A percentile compares a stretch with the other conserved stretches of the same genome.
phyloP scores from a whole-genome alignment of 192 early-diverging fungal species.

The Backusella parvicylindrica region DNA sequence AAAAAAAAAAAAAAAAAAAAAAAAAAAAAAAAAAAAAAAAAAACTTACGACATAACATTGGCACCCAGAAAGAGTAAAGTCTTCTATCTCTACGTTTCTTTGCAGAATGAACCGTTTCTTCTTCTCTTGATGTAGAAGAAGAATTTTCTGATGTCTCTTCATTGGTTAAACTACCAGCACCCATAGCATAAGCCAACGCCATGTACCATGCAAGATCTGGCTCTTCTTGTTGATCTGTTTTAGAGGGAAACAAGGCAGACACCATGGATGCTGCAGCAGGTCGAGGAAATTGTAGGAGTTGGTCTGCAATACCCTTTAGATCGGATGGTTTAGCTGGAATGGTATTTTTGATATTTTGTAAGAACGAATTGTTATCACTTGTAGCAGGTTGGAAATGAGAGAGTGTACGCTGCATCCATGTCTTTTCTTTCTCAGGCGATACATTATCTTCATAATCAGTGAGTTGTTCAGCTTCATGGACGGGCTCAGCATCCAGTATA shows the following conservation, averaged over 20 bases:
- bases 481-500: conserved; percentile 22
- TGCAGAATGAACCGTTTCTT: conserved; percentile 5
- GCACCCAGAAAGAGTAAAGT: conserved; percentile 26
- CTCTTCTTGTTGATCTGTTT: not conserved
- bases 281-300: conserved; percentile 19
- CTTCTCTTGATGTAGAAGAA: not conserved
- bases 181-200: conserved; percentile 27
- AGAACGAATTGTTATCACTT: conserved; percentile 3
- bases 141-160: not conserved
- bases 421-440: not conserved
- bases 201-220: conserved; percentile 27
- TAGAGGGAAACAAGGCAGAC: conserved; percentile 2
- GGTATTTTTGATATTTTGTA: conserved; percentile 12
- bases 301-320: conserved; percentile 10
- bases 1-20: not conserved
- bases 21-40: not conserved
- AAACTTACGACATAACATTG: conserved; percentile 28
- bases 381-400: conserved; percentile 26
- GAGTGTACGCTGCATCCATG: conserved; percentile 31
- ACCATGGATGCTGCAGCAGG: conserved; percentile 22
- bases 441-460: conserved; percentile 13
- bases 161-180: conserved; percentile 10
- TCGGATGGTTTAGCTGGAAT: conserved; percentile 12
- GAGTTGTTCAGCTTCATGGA: conserved; percentile 11
- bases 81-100: conserved; percentile 24